Evolutionary conservation across 805 yeast species (phyloP).

Genomic region (Yamadazyma takamatsuzukensis): DNA sequence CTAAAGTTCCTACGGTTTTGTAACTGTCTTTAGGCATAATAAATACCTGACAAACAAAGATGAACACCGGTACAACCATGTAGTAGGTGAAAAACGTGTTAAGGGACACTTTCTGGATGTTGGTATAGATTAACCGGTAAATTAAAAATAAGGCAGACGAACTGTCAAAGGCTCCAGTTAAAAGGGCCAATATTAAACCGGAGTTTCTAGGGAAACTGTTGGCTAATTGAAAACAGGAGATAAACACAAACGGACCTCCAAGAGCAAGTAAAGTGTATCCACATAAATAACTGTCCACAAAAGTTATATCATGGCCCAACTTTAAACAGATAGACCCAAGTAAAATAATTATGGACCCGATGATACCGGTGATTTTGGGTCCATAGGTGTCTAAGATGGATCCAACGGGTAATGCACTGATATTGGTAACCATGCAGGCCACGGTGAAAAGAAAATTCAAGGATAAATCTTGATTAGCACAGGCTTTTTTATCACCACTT

Average conservation of each 20-base stretch:
- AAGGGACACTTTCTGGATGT: conserved; percentile 39
- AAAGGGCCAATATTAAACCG: conserved; percentile 73
- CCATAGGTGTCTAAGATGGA: conserved; percentile 74
- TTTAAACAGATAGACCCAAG: conserved; percentile 52
- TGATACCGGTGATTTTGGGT: conserved; percentile 71
- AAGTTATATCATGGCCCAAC: conserved; percentile 27
- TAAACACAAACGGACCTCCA: conserved; percentile 93
- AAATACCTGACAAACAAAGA: conserved; percentile 65
- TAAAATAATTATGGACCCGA: conserved; percentile 62
- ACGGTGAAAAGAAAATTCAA: conserved; percentile 79
- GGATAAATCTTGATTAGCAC: conserved; percentile 78
- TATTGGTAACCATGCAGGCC: conserved; percentile 84
- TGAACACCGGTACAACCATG: conserved; percentile 73
- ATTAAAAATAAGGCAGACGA: conserved; percentile 82
- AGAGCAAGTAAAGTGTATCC: conserved; percentile 79
- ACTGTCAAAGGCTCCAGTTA: conserved; percentile 93
- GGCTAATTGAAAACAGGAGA: conserved; percentile 83
- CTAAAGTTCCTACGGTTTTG: conserved; percentile 65
- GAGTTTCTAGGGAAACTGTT: conserved; percentile 81
- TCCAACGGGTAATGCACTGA: conserved; percentile 81
- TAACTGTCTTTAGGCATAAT: conserved; percentile 80
- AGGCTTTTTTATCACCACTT: conserved; percentile 19
- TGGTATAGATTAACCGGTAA: conserved; percentile 64
- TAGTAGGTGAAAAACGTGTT: conserved; percentile 62
- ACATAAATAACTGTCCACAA: conserved; percentile 58